These are phyloP conservation scores for Epichloe sp. DNA, from an alignment of 2,329 filamentous ascomycete genomes.

Conservation along the genomic window DNA sequence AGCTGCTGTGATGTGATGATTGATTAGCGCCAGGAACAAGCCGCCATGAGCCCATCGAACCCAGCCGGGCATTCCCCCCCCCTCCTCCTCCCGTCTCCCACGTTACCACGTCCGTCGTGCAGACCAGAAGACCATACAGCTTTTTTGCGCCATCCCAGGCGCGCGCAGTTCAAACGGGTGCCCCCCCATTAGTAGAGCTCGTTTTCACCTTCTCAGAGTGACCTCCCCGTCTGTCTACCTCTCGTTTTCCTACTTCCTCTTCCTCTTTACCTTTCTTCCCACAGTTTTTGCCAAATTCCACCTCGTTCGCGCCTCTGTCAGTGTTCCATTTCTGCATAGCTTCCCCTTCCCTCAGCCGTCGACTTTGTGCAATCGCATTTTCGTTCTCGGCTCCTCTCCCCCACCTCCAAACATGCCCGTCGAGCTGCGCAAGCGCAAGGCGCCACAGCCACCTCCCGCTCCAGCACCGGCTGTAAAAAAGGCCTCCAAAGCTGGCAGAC, in stretches of 20 bases:
- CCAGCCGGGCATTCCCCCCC: neutral
- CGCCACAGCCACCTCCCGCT: conserved; percentile 32
- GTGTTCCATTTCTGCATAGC: neutral
- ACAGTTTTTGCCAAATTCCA: neutral
- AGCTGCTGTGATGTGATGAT: neutral
- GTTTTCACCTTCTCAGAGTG: conserved; percentile 6
- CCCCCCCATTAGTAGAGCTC: neutral
- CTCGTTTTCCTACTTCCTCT: conserved; percentile 3
- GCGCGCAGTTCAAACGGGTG: neutral
- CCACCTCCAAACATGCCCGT: conserved; percentile 34
- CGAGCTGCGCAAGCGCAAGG: conserved; percentile 49
- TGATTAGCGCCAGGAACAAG: neutral
- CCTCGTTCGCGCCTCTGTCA: neutral
- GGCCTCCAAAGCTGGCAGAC: conserved; percentile 24
- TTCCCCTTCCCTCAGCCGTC: neutral
- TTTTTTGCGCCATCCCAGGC: neutral
- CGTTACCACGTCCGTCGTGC: neutral
- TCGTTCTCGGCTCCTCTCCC: neutral
- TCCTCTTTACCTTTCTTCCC: conserved; percentile 4
- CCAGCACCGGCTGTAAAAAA: conserved; percentile 34
- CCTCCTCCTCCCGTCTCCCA: neutral
- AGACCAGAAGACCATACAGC: neutral
- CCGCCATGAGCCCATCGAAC: neutral
- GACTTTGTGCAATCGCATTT: neutral
- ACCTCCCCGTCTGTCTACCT: neutral